A percentile compares a stretch with the other conserved stretches of the same genome.
phyloP scores from a whole-genome alignment of 2,329 filamentous ascomycete species.

The Epichloe sylvatica region DNA sequence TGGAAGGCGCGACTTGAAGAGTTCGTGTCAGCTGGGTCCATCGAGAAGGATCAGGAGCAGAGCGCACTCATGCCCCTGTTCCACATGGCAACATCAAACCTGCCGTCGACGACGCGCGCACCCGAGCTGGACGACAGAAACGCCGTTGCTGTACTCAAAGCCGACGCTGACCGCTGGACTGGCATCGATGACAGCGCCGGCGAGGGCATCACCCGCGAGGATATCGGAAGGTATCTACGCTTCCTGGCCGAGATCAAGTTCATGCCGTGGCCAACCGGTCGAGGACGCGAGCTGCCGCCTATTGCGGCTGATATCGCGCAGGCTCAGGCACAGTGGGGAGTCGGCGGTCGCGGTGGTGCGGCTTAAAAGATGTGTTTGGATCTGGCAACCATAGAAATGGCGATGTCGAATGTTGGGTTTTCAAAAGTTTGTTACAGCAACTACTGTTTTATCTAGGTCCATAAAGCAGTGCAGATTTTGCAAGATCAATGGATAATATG shows the following conservation, averaged over 20 bases:
- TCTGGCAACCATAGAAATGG: too few species aligned
- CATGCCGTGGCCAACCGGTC: slow-evolving; percentile 15
- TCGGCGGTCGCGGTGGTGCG: slow-evolving; percentile 2
- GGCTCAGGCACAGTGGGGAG: slow-evolving; percentile 1
- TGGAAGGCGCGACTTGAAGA: slow-evolving; percentile 18
- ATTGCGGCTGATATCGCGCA: neutral
- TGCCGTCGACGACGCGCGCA: slow-evolving; percentile 53
- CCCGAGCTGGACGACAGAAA: slow-evolving; percentile 51
- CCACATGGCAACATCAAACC: slow-evolving; percentile 54
- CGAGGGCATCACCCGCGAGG: slow-evolving; percentile 15
- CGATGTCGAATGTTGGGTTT: too few species aligned
- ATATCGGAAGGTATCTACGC: slow-evolving; percentile 15
- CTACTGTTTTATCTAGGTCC: too few species aligned
- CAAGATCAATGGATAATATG: too few species aligned
- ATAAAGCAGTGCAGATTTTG: too few species aligned
- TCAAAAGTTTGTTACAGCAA: too few species aligned
- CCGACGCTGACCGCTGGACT: slow-evolving; percentile 44
- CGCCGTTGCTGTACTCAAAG: slow-evolving; percentile 47
- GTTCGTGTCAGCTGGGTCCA: slow-evolving; percentile 13
- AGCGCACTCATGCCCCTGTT: slow-evolving; percentile 44
- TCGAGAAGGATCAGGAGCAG: slow-evolving; percentile 17
- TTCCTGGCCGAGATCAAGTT: slow-evolving; percentile 19
- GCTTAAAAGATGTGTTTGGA: too few species aligned
- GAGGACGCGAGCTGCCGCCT: slow-evolving; percentile 13
- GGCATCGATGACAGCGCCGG: slow-evolving; percentile 41